Conservation (phyloP, 257 asterid species). For the Ilex aquifolium region DNA sequence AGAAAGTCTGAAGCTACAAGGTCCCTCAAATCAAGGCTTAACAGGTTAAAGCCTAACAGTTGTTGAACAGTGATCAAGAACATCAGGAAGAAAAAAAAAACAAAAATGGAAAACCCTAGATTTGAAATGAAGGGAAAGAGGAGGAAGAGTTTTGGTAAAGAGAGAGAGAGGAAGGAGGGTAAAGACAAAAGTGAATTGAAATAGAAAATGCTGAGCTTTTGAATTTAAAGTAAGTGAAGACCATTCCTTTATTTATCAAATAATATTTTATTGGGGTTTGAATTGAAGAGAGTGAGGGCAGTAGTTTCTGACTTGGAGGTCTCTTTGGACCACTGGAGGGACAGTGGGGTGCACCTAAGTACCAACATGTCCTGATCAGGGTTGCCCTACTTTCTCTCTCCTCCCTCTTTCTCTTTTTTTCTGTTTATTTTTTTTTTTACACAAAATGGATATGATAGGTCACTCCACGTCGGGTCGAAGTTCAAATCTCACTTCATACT, state of each 20-base stretch:
- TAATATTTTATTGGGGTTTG: slow-evolving; percentile 21
- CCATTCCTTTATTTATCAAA: slow-evolving; percentile 18
- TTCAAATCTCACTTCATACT: too few species aligned
- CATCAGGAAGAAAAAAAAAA: slow-evolving; percentile 13
- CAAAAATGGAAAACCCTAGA: slow-evolving; percentile 62
- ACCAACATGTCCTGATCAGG: slow-evolving; percentile 18
- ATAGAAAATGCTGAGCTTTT: slow-evolving; percentile 45
- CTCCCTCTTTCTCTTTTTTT: too few species aligned
- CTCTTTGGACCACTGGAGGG: slow-evolving; percentile 1
- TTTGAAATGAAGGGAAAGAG: slow-evolving; percentile 38
- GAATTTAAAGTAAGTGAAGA: slow-evolving; percentile 40
- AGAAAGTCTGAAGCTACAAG: slow-evolving; percentile 27
- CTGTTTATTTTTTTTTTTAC: too few species aligned
- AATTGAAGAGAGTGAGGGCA: slow-evolving; percentile 8
- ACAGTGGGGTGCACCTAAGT: slow-evolving; percentile 36
- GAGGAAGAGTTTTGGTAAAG: slow-evolving; percentile 34
- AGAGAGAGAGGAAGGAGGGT: slow-evolving; percentile 31
- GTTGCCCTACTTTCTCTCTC: neutral
- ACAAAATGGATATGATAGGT: too few species aligned
- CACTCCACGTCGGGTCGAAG: too few species aligned
- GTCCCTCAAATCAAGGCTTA: slow-evolving; percentile 21
- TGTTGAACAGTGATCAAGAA: slow-evolving; percentile 15
- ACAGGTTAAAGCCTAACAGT: slow-evolving; percentile 10
- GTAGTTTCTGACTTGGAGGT: slow-evolving; percentile 8
- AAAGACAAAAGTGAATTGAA: slow-evolving; percentile 74